Percentiles rank a stretch among this genome's conserved stretches.
Evolutionary conservation across 177 flowering plant genomes (phyloP).

Genomic region (Vitis hybrid): DNA sequence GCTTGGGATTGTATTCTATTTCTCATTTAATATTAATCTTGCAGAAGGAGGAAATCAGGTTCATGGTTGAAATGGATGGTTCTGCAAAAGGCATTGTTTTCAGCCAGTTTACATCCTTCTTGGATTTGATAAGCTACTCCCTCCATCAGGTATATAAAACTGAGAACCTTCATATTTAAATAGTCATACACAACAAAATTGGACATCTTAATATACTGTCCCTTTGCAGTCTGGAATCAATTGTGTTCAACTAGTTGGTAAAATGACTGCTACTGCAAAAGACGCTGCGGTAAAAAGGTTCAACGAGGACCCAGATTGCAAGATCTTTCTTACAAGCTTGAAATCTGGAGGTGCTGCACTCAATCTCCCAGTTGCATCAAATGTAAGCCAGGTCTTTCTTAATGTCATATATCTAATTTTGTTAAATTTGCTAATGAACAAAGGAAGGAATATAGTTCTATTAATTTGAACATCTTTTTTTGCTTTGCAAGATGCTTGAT

Average conservation of each 20-base stretch:
- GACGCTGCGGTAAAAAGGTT: background rate
- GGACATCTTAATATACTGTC: too few relatives aligned
- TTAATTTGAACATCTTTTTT: too few relatives aligned
- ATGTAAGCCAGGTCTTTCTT: background rate
- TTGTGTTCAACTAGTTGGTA: too few relatives aligned
- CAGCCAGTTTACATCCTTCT: background rate
- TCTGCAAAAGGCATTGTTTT: conserved; percentile 8
- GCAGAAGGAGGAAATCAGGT: conserved; percentile 1
- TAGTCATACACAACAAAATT: background rate
- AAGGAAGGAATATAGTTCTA: background rate
- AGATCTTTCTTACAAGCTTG: background rate
- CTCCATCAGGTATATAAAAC: background rate
- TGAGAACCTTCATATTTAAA: too few relatives aligned
- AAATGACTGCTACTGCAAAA: too few relatives aligned
- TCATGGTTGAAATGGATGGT: conserved; percentile 5
- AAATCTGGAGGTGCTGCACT: conserved; percentile 6
- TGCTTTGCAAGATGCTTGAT: too few relatives aligned
- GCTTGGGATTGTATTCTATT: too few relatives aligned
- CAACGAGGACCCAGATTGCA: background rate
- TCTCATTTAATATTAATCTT: background rate
- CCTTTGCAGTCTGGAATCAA: too few relatives aligned
- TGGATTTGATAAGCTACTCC: conserved; percentile 3
- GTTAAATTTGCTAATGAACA: too few relatives aligned
- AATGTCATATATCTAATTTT: too few relatives aligned
- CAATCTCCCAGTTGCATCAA: conserved; percentile 1